Base-by-base conservation (phyloP, 2,329 filamentous ascomycete species). In the Aspergillus transmontanensis region DNA sequence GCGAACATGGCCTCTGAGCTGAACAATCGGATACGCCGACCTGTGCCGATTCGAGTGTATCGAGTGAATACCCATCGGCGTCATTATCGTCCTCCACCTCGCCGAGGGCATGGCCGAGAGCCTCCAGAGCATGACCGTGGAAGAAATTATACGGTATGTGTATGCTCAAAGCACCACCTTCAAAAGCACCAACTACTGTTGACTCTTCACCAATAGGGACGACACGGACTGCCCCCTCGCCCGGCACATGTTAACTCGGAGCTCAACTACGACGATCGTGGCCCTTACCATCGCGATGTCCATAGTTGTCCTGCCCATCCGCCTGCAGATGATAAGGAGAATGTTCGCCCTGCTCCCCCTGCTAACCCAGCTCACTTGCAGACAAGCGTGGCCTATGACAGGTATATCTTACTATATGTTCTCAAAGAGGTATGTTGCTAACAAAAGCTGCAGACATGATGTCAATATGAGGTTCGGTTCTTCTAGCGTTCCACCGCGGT, bases 241-340 rank as follows among this genome's bases (percentile, higher is more conserved):
- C 48, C 28, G 14, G 48, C 10, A 51, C 28, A 30, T n/a, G 28
- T 21, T n/a, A 32, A n/a, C 28, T 19, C 9, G 4, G 39, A 53
- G 63, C 60, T 64, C 62, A 64, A 32, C 48, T 16, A 32, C n/a
- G 48, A n/a, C n/a, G 28, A 32, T n/a, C 26, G n/a, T 48, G 12
- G 28, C 28, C 28, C 16, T 30, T n/a, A 55, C 11, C 51, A 26
- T 9, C 51, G 21, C 23, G 14, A 39, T 55, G 5, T 23, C 32
- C 21, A 19, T 10, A 11, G 9, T 23, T n/a, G 6, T 12, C 28
- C 32, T 55, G n/a, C 11, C 7, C 21, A 2, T 19, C 51, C 51
- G 10, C 11, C 34, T 26, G 34, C 32, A 6, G 21, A 12, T 23
- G n/a, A 36, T 14, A 55, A 21, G 32, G 32, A 55, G 19, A 16